Evolutionary conservation across 2,329 filamentous ascomycete genomes (phyloP).

Genomic region (Penicillium expansum): DNA sequence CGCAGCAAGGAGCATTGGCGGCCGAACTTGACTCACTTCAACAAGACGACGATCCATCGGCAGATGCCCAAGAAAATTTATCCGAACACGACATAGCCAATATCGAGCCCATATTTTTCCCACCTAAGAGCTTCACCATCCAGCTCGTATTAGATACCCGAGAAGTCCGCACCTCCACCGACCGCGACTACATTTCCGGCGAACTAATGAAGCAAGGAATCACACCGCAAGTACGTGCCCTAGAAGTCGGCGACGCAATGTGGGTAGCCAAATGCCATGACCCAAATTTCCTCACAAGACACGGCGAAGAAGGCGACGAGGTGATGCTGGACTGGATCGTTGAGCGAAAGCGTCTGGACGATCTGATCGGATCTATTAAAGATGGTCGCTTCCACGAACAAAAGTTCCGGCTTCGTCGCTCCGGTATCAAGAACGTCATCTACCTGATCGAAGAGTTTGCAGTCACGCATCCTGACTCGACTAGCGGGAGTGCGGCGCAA

Average conservation of each 20-base stretch:
- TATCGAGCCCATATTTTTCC: conserved; percentile 59
- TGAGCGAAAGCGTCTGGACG: conserved; percentile 76
- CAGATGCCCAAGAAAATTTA: conserved; percentile 10
- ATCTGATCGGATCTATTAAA: conserved; percentile 75
- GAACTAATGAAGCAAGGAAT: conserved; percentile 67
- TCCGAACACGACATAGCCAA: conserved; percentile 8
- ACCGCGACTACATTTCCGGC: conserved; percentile 73
- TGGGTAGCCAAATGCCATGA: conserved; percentile 75
- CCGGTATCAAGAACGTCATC: conserved; percentile 71
- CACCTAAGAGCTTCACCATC: conserved; percentile 66
- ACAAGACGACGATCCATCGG: conserved; percentile 1
- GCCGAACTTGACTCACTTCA: neutral
- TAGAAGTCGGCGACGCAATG: conserved; percentile 72
- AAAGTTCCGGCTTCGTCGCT: conserved; percentile 73
- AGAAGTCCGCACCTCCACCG: conserved; percentile 68
- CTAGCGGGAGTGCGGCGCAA: conserved; percentile 41
- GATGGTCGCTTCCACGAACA: conserved; percentile 81
- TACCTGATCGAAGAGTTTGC: conserved; percentile 75
- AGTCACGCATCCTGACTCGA: conserved; percentile 53
- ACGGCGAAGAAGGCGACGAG: conserved; percentile 60
- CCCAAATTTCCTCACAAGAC: conserved; percentile 52
- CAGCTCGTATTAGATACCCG: conserved; percentile 71
- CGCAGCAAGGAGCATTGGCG: neutral
- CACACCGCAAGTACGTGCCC: conserved; percentile 62
- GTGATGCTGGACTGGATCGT: conserved; percentile 77